phyloP scores from a whole-genome alignment of 1,284 basidiomycete genomes.

The Austroboletus novae-zelandiae region DNA sequence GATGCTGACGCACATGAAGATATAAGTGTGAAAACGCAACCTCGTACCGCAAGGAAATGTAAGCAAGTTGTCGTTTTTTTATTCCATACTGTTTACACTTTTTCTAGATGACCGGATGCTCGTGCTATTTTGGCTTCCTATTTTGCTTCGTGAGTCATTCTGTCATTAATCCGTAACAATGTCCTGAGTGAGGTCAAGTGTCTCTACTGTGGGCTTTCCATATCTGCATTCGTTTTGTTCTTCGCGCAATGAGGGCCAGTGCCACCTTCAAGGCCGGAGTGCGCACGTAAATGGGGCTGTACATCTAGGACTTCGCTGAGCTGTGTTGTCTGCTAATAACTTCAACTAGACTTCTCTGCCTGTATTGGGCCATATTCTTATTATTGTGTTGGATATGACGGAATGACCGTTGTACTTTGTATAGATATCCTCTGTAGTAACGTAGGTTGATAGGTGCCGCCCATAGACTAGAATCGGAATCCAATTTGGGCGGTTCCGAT shows the following conservation, averaged over 20 bases:
- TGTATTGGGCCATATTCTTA: conserved; percentile 10
- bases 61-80: conserved; percentile 30
- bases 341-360: conserved; percentile 6
- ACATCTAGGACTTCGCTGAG: not conserved
- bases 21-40: conserved; percentile 51
- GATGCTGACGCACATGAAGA: conserved; percentile 69
- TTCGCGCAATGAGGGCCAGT: conserved; percentile 51
- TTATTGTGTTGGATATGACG: conserved; percentile 20
- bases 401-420: conserved; percentile 15
- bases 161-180: conserved; percentile 7
- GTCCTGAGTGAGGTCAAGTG: conserved; percentile 41
- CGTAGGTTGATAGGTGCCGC: conserved; percentile 6
- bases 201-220: conserved; percentile 67
- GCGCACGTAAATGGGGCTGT: conserved; percentile 30
- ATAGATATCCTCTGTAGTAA: conserved; percentile 21
- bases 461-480: not conserved
- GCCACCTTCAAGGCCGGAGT: conserved; percentile 47
- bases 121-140: conserved; percentile 91
- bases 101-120: conserved; percentile 87
- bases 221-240: conserved; percentile 54
- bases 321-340: conserved; percentile 1
- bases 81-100: conserved; percentile 2
- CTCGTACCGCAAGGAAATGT: conserved; percentile 68
- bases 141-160: conserved; percentile 66
- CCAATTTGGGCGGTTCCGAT: not conserved